Conservation (phyloP, 2,329 filamentous ascomycete genomes). For the Chaetomium strumarium region DNA sequence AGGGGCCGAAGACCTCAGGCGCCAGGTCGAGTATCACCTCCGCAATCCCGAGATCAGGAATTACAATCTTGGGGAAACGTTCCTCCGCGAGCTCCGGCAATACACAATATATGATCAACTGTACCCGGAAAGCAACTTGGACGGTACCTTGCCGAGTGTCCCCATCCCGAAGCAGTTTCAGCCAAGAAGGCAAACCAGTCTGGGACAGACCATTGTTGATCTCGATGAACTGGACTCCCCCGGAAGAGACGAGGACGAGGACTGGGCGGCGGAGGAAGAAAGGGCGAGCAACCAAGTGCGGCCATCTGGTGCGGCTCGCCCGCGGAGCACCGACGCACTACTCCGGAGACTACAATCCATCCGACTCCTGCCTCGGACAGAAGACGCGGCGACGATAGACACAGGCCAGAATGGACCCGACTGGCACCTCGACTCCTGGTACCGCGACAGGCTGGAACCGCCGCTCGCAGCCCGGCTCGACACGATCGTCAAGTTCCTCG, state of each 20-base stretch:
- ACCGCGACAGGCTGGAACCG: constrained; percentile 26
- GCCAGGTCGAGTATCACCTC: constrained; percentile 3
- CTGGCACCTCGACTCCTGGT: constrained; percentile 18
- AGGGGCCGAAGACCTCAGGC: not conserved
- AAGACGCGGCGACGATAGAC: not conserved
- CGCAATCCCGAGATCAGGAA: constrained; percentile 6
- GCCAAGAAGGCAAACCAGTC: not conserved
- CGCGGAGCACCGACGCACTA: not conserved
- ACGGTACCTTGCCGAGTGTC: not conserved
- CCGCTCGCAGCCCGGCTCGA: constrained; percentile 29
- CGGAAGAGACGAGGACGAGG: not conserved
- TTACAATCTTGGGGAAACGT: constrained; percentile 1
- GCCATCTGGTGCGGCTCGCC: not conserved
- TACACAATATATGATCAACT: constrained; percentile 12
- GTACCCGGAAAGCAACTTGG: not conserved
- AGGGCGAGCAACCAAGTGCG: not conserved
- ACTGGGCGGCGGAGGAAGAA: not conserved
- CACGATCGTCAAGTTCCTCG: constrained; percentile 40
- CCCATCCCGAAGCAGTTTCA: not conserved
- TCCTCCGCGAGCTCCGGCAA: not conserved
- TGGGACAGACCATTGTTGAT: not conserved
- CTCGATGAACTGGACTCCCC: not conserved
- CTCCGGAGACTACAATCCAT: not conserved
- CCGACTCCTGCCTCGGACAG: not conserved
- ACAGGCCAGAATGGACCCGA: constrained; percentile 10